Conservation (phyloP, 2,329 filamentous ascomycete genomes). For the Aureobasidium subglaciale region DNA sequence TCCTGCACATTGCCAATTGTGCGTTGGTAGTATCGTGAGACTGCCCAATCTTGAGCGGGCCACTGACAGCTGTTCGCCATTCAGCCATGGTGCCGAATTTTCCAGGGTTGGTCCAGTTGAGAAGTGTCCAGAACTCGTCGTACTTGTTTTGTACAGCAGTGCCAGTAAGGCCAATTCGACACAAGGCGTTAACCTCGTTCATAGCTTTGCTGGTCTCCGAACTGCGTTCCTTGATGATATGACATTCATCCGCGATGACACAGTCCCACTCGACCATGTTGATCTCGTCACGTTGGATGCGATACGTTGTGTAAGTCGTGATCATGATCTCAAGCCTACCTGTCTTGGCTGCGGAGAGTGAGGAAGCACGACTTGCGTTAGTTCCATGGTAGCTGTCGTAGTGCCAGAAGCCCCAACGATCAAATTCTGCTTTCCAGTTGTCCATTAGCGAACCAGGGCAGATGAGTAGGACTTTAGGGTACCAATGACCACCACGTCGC, state of each 20-base stretch:
- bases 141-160: constrained; percentile 98
- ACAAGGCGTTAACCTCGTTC: constrained; percentile 84
- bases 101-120: constrained; percentile 95
- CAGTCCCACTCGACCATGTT: constrained; percentile 91
- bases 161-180: constrained; percentile 85
- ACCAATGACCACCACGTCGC: constrained; percentile 63
- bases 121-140: constrained; percentile 88
- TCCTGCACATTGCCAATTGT: constrained; percentile 73
- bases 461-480: constrained; percentile 75
- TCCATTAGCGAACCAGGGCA: constrained; percentile 82
- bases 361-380: constrained; percentile 50
- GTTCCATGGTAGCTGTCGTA: constrained; percentile 72
- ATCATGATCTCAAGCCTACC: constrained; percentile 85
- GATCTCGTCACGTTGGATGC: constrained; percentile 64
- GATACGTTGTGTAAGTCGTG: constrained; percentile 87
- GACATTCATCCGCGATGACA: constrained; percentile 90
- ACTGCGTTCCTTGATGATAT: constrained; percentile 71
- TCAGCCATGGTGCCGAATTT: constrained; percentile 58
- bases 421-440: constrained; percentile 85
- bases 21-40: constrained; percentile 82
- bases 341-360: constrained; percentile 53
- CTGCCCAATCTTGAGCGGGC: constrained; percentile 78
- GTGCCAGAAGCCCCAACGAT: constrained; percentile 94
- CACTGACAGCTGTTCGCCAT: constrained; percentile 72
- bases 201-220: constrained; percentile 78